These are phyloP conservation scores for Geopyxis carbonaria DNA, from an alignment of 495 filamentous ascomycete species.

Conservation along the genomic window DNA sequence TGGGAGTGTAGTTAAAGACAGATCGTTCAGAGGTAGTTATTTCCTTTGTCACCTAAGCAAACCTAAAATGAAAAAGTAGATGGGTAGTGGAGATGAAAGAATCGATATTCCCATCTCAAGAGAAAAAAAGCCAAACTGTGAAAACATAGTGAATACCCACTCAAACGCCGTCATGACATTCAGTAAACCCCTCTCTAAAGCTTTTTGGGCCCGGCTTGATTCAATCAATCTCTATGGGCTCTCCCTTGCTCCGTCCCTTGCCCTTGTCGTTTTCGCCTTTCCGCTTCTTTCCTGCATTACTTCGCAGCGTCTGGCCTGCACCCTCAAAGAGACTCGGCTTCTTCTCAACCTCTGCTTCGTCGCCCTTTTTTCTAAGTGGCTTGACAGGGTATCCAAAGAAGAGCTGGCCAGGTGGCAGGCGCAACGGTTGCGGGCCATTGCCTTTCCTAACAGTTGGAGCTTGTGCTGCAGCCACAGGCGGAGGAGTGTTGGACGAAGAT, in stretches of 20 bases:
- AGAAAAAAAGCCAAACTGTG: too few relatives aligned
- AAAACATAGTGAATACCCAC: too few relatives aligned
- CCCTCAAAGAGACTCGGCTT: constrained; percentile 67
- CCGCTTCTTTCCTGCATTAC: constrained; percentile 30
- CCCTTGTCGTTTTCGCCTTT: constrained; percentile 14
- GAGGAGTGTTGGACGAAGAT: constrained; percentile 40
- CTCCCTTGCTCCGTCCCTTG: constrained; percentile 8
- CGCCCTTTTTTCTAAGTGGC: constrained; percentile 64
- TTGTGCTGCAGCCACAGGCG: constrained; percentile 26
- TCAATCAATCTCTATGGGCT: constrained; percentile 22
- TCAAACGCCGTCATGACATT: too few relatives aligned
- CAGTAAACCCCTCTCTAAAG: too few relatives aligned
- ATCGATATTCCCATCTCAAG: too few relatives aligned
- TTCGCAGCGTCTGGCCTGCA: constrained; percentile 67
- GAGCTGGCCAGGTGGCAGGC: constrained; percentile 71
- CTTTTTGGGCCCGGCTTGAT: neutral
- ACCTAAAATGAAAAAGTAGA: too few relatives aligned
- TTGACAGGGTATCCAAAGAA: constrained; percentile 93
- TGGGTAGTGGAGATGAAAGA: too few relatives aligned
- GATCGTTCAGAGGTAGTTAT: too few relatives aligned
- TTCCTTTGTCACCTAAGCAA: too few relatives aligned
- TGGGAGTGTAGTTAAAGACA: too few relatives aligned
- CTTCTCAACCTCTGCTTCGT: constrained; percentile 46
- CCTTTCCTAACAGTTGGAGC: constrained; percentile 42
- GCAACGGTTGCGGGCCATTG: constrained; percentile 61